Conservation (phyloP, 352 stramenopile genomes). For the Phytophthora hybrid region DNA sequence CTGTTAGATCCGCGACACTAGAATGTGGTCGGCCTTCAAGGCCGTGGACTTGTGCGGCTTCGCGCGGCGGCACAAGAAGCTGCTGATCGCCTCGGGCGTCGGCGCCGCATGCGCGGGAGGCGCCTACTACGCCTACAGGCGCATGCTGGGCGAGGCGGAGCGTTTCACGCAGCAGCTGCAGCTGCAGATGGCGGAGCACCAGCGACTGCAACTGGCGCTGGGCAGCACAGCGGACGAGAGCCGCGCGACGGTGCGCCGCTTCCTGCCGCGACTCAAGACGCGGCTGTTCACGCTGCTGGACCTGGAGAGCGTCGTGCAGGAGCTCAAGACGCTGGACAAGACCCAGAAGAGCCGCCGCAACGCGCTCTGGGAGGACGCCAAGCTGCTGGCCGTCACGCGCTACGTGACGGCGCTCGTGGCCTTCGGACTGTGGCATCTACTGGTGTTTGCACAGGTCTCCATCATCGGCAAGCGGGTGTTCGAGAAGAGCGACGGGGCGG, state of each 20-base stretch:
- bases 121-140: conserved; percentile 73
- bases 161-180: conserved; percentile 76
- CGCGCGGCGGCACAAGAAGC: conserved; percentile 70
- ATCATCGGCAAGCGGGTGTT: conserved; percentile 85
- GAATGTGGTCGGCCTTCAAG: conserved; percentile 78
- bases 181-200: conserved; percentile 76
- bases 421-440: conserved; percentile 82
- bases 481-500: conserved; percentile 54
- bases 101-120: conserved; percentile 59
- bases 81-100: conserved; percentile 62
- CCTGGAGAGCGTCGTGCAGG: conserved; percentile 73
- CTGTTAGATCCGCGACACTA: background rate
- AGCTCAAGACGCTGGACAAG: conserved; percentile 81
- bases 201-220: conserved; percentile 77
- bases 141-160: conserved; percentile 73
- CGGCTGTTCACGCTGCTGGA: conserved; percentile 70
- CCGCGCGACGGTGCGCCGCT: conserved; percentile 76
- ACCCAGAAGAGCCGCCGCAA: conserved; percentile 66
- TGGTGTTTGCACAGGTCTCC: conserved; percentile 81
- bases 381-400: conserved; percentile 73
- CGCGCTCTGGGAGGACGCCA: conserved; percentile 78
- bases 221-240: conserved; percentile 81
- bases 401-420: conserved; percentile 79
- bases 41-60: conserved; percentile 61
- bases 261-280: conserved; percentile 72